Evolutionary conservation across 805 yeast genomes (phyloP).

Genomic region (Lachancea thermotolerans): DNA sequence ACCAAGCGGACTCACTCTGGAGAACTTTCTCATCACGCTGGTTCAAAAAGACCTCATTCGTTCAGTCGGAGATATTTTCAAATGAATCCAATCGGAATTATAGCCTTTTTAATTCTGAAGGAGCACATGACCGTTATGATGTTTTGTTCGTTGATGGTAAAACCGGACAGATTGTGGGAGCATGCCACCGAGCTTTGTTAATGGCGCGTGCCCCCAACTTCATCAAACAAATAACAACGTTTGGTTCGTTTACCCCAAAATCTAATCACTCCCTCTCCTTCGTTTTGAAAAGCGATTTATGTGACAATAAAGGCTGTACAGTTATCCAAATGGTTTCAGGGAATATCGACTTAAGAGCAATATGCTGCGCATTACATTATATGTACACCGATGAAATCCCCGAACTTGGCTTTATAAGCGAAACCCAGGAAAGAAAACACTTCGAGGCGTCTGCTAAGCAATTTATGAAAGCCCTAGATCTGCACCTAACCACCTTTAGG

Average conservation of each 20-base stretch:
- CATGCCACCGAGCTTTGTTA: conserved; percentile 22
- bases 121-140: conserved; percentile 8
- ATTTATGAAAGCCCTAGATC: conserved; percentile 3
- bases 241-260: conserved; percentile 4
- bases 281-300: not conserved
- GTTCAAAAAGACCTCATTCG: not conserved
- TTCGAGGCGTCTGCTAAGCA: conserved; percentile 1
- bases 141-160: conserved; percentile 13
- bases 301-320: not conserved
- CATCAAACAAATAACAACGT: conserved; percentile 4
- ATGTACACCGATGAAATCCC: conserved; percentile 25
- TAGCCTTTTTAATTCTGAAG: not conserved
- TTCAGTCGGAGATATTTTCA: not conserved
- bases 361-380: conserved; percentile 14
- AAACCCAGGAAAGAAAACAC: not conserved
- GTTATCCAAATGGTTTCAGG: conserved; percentile 4
- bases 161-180: conserved; percentile 6
- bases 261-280: conserved; percentile 3
- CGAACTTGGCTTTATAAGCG: not conserved
- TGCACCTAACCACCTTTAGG: conserved; percentile 5
- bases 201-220: conserved; percentile 13
- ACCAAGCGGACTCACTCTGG: not conserved
- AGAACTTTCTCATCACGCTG: not conserved
- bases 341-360: not conserved
- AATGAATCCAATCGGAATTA: not conserved